A percentile compares a stretch with the other conserved stretches of the same genome.
phyloP scores from a whole-genome alignment of 805 yeast species.

The Blastobotrys americana region DNA sequence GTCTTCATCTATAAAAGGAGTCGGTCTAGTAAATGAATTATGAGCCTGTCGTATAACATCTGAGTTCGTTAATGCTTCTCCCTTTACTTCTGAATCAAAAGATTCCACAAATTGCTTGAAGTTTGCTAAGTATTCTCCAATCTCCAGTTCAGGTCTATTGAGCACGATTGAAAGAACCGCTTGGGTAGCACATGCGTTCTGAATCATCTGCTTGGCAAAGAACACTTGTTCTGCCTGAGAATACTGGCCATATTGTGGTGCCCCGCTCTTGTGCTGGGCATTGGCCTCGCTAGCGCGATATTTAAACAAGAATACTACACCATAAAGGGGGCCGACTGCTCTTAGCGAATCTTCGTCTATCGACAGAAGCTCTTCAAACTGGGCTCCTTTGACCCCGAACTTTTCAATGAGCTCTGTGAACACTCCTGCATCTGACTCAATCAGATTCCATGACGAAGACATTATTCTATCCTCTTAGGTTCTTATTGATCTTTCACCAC shows the following conservation, averaged over 20 bases:
- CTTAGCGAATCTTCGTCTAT: slow-evolving; percentile 38
- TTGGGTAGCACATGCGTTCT: slow-evolving; percentile 69
- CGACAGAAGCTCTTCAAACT: slow-evolving; percentile 51
- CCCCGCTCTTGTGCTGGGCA: background rate
- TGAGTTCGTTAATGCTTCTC: slow-evolving; percentile 55
- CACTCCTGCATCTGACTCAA: slow-evolving; percentile 61
- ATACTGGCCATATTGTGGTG: slow-evolving; percentile 41
- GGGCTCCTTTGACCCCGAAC: slow-evolving; percentile 45
- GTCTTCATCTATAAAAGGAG: slow-evolving; percentile 41
- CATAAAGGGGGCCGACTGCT: slow-evolving; percentile 39
- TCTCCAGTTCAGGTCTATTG: slow-evolving; percentile 36
- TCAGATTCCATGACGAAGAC: slow-evolving; percentile 49
- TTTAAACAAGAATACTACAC: slow-evolving; percentile 57
- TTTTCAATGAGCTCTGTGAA: slow-evolving; percentile 56
- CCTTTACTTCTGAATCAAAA: slow-evolving; percentile 51
- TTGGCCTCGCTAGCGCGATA: slow-evolving; percentile 38
- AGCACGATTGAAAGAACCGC: slow-evolving; percentile 54
- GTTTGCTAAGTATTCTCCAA: slow-evolving; percentile 44
- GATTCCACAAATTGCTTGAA: slow-evolving; percentile 45
- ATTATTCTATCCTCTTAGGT: background rate
- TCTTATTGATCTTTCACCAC: background rate
- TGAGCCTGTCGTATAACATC: slow-evolving; percentile 50
- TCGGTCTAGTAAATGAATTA: slow-evolving; percentile 55
- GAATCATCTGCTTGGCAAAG: slow-evolving; percentile 57
- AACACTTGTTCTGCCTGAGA: slow-evolving; percentile 35